Evolutionary conservation across 2,329 filamentous ascomycete genomes (phyloP), one percentile per base, ranked within the genome.

Genomic region (Pseudogymnoascus sp.): DNA sequence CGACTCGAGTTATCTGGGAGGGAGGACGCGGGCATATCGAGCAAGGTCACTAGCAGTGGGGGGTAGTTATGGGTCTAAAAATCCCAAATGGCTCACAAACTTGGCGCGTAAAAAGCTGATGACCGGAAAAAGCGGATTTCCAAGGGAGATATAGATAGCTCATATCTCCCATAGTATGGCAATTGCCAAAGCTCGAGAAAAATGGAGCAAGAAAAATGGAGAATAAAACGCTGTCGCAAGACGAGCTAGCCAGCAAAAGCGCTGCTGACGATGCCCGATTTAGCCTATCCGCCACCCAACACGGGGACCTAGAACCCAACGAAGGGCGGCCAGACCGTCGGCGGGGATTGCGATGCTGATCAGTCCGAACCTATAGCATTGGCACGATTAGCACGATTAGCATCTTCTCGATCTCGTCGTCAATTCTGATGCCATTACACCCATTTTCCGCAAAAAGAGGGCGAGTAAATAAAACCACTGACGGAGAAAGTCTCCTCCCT

Each of bases 231-330:
- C 25, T 53, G 43, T 53, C 25, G 43, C n/a, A 53, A 50, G 25
- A 30, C 8, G 25, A 50, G 43, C 43, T 50, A 50, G 8, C 43
- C 43, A 50, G 5, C 8, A 30, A 53, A 53, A 33, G n/a, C 25
- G 43, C 25, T 25, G 25, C 25, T 53, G 25, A 18, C n/a, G 43
- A 33, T 53, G 43, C 43, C 43, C 43, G 14, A 53, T 53, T 53
- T 53, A 53, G 43, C 43, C 43, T 53, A 53, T 53, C 43, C 43
- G 43, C 43, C 43, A 53, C 43, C 39, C 39, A 30, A 53, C 43
- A 30, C 25, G 25, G 43, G 25, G 43, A 53, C 43, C 25, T 30
- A 53, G 43, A 53, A 53, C 43, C 43, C 43, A 53, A 53, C 43
- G 43, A 33, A 53, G 43, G 43, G 25, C 43, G 43, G 43, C 43